phyloP scores from a whole-genome alignment of 2,329 filamentous ascomycete species.

The Alternaria ventricosa region DNA sequence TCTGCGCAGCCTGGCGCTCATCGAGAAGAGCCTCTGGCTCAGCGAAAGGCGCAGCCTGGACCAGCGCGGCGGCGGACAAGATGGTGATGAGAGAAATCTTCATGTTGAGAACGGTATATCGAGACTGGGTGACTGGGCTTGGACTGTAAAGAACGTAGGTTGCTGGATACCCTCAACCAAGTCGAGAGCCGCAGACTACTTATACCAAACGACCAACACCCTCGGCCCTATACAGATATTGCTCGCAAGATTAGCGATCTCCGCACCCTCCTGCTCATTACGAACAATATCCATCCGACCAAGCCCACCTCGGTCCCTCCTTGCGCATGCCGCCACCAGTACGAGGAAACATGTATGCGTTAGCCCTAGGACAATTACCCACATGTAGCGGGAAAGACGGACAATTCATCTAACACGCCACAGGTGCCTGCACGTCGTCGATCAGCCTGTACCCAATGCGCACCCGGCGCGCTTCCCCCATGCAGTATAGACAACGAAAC shows the following conservation, averaged over 20 bases:
- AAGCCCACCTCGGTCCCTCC: not conserved
- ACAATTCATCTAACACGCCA: not conserved
- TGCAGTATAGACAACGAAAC: not conserved
- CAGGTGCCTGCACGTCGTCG: not conserved
- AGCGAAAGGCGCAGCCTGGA: constrained; percentile 36
- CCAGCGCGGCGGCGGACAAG: constrained; percentile 37
- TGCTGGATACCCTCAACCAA: not conserved
- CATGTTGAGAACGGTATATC: constrained; percentile 25
- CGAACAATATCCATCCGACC: not conserved
- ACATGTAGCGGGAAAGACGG: not conserved
- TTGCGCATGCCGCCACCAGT: not conserved
- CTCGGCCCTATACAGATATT: not conserved
- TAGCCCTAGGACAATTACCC: not conserved
- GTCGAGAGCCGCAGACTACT: not conserved
- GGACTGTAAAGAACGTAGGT: not conserved
- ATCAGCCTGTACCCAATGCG: not conserved
- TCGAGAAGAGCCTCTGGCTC: constrained; percentile 38
- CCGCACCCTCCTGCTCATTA: not conserved
- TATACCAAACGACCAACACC: not conserved
- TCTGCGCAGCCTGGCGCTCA: constrained; percentile 48
- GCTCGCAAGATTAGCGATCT: not conserved
- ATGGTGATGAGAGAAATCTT: constrained; percentile 40
- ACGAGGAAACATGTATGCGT: not conserved
- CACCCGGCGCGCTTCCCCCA: not conserved
- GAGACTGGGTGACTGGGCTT: not conserved